Evolutionary conservation across 208 protist genomes (phyloP).

Genomic region (Acanthamoeba rhysodes): DNA sequence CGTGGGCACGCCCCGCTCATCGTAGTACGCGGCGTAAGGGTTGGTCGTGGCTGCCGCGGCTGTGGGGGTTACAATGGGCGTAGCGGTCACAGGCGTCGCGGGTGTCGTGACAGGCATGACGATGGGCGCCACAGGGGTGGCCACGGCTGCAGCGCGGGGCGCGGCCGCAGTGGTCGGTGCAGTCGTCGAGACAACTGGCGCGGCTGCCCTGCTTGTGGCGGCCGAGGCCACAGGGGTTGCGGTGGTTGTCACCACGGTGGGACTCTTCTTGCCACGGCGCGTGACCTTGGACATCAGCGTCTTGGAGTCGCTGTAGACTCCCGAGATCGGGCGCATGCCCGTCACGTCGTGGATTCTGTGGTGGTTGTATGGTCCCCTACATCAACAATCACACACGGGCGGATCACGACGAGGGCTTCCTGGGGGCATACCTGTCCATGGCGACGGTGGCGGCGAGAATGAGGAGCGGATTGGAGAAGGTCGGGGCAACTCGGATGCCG

Average conservation of each 20-base stretch:
- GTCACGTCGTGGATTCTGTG: neutral
- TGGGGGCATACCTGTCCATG: neutral
- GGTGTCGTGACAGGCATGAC: neutral
- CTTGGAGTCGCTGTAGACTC: neutral
- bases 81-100: too few relatives aligned
- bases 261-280: neutral
- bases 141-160: neutral
- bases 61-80: too few relatives aligned
- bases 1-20: neutral
- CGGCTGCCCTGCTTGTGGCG: neutral
- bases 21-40: neutral
- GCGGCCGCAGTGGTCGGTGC: neutral
- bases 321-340: neutral
- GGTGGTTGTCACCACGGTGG: neutral
- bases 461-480: neutral
- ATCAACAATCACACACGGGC: too few relatives aligned
- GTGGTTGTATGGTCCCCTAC: too few relatives aligned
- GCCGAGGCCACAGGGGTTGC: neutral
- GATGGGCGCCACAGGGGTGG: neutral
- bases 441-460: neutral
- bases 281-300: neutral
- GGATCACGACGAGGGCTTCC: too few relatives aligned
- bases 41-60: neutral
- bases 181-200: neutral
- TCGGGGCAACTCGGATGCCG: neutral